Conservation (phyloP, 2,329 filamentous ascomycete species). For the Xylaria sp. region DNA sequence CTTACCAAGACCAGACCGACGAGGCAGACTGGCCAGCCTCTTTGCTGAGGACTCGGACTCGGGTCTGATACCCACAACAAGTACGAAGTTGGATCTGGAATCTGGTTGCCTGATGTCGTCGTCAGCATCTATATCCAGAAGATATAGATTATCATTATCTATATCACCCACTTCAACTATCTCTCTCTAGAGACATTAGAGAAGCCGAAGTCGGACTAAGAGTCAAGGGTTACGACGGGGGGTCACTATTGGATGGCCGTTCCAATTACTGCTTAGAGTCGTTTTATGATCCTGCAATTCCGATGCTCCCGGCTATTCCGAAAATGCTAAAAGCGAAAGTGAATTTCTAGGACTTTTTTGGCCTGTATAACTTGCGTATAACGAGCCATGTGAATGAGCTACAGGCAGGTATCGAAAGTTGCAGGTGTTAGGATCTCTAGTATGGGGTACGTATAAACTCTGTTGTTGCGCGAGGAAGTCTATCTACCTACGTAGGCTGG, state of each 20-base stretch:
- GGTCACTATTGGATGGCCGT: not conserved
- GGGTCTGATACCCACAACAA: not conserved
- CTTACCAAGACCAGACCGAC: not conserved
- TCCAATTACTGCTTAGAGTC: slow-evolving; percentile 10
- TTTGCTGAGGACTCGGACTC: not conserved
- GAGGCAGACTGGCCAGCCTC: not conserved
- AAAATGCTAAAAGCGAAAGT: not conserved
- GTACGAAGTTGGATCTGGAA: not conserved
- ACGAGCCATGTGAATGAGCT: not conserved
- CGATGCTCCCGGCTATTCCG: slow-evolving; percentile 4
- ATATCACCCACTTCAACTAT: not conserved
- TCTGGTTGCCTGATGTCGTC: slow-evolving; percentile 4
- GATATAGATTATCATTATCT: not conserved
- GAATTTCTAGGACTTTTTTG: not conserved
- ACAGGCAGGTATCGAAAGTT: not conserved
- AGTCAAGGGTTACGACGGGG: not conserved
- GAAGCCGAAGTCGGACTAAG: slow-evolving; percentile 7
- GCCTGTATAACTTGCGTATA: not conserved
- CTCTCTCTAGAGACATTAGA: not conserved
- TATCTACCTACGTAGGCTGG: no score
- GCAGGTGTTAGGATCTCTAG: no score
- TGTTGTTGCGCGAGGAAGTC: no score
- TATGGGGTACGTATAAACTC: no score
- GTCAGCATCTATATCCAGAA: not conserved
- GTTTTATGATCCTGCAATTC: not conserved